Conservation (phyloP, 2,329 filamentous ascomycete genomes). For the Monilinia fructigena region DNA sequence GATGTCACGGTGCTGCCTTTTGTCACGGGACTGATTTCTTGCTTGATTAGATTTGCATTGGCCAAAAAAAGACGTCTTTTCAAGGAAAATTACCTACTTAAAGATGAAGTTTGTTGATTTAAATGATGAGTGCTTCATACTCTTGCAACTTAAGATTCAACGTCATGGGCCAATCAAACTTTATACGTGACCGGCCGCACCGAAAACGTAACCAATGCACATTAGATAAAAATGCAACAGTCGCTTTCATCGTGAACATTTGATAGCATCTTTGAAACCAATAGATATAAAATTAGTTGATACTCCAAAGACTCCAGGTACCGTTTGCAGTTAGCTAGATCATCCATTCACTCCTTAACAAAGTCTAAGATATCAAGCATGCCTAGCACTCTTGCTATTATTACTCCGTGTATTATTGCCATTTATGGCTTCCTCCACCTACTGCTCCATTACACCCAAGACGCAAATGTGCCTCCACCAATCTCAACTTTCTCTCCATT, state of each 20-base stretch:
- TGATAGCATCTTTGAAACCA: no score
- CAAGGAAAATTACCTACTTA: no score
- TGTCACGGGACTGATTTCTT: not conserved
- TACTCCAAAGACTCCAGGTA: not conserved
- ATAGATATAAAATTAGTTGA: not conserved
- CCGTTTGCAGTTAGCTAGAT: not conserved
- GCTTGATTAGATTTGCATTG: no score
- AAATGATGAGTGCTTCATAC: no score
- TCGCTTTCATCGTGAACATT: no score
- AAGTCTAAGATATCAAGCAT: not conserved
- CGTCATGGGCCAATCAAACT: no score
- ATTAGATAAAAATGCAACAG: no score
- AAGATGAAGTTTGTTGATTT: no score
- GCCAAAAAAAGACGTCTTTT: no score
- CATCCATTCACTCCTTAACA: not conserved
- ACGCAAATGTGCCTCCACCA: constrained; percentile 19
- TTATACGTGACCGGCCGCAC: no score
- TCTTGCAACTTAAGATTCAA: no score
- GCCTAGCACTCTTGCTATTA: constrained; percentile 4
- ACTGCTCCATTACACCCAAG: constrained; percentile 17
- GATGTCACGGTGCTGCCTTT: not conserved
- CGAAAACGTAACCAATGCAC: no score
- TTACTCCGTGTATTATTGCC: not conserved
- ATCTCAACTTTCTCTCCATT: constrained; percentile 20
- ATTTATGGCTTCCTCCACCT: constrained; percentile 15